These are phyloP conservation scores for Panicum hallii DNA, from an alignment of 202 grass and related monocot genomes.

Conservation along the genomic window DNA sequence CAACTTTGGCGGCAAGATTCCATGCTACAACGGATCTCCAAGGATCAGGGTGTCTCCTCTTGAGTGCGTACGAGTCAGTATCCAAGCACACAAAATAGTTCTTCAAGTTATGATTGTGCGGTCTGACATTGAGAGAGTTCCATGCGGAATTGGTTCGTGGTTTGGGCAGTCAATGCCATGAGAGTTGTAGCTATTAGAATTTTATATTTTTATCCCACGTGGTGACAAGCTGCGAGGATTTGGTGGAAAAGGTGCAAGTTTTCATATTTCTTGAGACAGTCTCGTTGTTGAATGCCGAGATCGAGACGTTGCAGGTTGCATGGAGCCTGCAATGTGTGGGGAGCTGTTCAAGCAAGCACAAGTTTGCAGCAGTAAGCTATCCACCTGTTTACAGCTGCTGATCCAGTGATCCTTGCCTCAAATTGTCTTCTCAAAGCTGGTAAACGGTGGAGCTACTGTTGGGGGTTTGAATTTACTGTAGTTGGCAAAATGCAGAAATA, in stretches of 20 bases:
- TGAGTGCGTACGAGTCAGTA: conserved; percentile 39
- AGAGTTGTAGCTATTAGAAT: neutral
- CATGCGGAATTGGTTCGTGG: neutral
- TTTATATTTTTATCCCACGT: neutral
- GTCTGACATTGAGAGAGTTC: neutral
- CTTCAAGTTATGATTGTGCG: neutral
- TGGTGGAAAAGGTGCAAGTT: neutral
- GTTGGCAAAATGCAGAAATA: too few species aligned
- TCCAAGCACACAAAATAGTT: conserved; percentile 7
- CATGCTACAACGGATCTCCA: conserved; percentile 41
- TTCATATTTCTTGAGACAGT: neutral
- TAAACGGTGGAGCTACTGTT: neutral
- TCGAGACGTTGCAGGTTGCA: neutral
- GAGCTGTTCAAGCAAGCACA: neutral
- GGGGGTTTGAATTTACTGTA: neutral
- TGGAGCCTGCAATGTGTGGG: neutral
- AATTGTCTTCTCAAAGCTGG: neutral
- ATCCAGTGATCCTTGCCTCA: neutral
- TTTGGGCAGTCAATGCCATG: conserved; percentile 25
- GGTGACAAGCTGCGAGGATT: neutral
- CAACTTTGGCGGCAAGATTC: conserved; percentile 34
- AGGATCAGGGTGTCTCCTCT: conserved; percentile 41
- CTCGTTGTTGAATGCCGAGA: neutral
- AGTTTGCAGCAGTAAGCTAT: neutral
- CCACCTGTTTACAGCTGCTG: neutral